These are phyloP conservation scores for Xylogone sp. DNA, from an alignment of 2,329 filamentous ascomycete species.

Conservation along the genomic window DNA sequence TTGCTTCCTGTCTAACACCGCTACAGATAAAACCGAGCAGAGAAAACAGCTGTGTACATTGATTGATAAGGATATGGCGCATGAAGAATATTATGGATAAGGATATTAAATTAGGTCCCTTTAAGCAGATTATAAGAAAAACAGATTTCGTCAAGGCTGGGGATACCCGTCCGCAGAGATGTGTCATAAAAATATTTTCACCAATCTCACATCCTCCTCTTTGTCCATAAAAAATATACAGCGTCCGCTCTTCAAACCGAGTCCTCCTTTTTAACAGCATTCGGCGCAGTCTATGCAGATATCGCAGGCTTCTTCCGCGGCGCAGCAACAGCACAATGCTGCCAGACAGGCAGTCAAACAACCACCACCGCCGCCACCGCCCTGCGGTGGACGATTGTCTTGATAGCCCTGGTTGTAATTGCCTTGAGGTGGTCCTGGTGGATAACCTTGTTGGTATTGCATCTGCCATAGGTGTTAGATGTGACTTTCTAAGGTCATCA, in stretches of 20 bases:
- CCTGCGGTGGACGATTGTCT: constrained; percentile 42
- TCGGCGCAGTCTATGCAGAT: constrained; percentile 41
- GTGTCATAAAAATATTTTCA: background rate
- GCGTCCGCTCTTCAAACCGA: background rate
- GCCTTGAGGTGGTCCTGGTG: constrained; percentile 43
- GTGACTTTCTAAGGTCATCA: background rate
- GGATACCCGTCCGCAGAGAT: too few species aligned
- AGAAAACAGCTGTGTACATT: too few species aligned
- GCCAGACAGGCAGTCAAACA: constrained; percentile 45
- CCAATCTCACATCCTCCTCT: background rate
- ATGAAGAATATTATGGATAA: too few species aligned
- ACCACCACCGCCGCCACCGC: constrained; percentile 34
- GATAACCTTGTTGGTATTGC: constrained; percentile 26
- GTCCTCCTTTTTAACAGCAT: background rate
- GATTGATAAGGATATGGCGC: too few species aligned
- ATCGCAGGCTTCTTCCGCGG: constrained; percentile 47
- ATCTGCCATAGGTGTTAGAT: constrained; percentile 38
- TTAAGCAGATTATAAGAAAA: too few species aligned
- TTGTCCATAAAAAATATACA: background rate
- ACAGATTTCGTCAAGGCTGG: too few species aligned
- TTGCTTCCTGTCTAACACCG: too few species aligned
- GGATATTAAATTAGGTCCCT: too few species aligned
- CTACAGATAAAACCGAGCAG: too few species aligned
- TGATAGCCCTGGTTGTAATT: too few species aligned
- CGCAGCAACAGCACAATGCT: constrained; percentile 46